Evolutionary conservation across 805 yeast species (phyloP).

Genomic region (Tetrapisispora iriomotensis): DNA sequence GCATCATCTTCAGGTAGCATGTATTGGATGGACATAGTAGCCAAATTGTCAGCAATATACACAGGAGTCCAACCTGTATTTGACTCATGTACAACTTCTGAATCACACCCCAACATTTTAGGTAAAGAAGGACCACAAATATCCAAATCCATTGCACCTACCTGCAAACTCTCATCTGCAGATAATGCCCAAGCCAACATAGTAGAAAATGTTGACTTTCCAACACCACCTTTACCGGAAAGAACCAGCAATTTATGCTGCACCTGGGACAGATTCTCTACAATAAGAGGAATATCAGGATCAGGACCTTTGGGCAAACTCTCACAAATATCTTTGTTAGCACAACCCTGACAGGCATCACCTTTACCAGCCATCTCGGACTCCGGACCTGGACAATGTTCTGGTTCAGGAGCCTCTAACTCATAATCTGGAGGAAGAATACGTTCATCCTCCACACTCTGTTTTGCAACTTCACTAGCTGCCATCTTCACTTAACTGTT

Average conservation of each 20-base stretch:
- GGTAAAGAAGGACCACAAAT: constrained; percentile 98
- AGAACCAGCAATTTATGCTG: constrained; percentile 77
- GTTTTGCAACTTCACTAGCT: not conserved
- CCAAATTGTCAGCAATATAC: constrained; percentile 87
- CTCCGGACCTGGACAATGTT: constrained; percentile 98
- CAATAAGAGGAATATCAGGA: constrained; percentile 76
- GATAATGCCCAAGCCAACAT: constrained; percentile 97
- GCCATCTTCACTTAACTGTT: not conserved
- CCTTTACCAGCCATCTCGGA: constrained; percentile 88
- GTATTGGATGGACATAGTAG: constrained; percentile 90
- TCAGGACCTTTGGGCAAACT: constrained; percentile 90
- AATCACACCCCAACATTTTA: constrained; percentile 83
- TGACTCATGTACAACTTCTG: constrained; percentile 79
- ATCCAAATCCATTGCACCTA: constrained; percentile 95
- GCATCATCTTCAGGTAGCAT: constrained; percentile 90
- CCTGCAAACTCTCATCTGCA: constrained; percentile 66
- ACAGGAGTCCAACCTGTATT: constrained; percentile 96
- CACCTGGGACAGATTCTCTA: constrained; percentile 50
- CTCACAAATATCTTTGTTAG: constrained; percentile 84
- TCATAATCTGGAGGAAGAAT: constrained; percentile 15
- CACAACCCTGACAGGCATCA: constrained; percentile 91
- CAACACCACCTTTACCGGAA: constrained; percentile 92
- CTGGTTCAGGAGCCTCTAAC: constrained; percentile 72
- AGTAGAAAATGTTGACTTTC: constrained; percentile 90
- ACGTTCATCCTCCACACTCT: not conserved